Base-by-base conservation (phyloP, 1,284 basidiomycete species). In the Cystobasidium slooffiae region DNA sequence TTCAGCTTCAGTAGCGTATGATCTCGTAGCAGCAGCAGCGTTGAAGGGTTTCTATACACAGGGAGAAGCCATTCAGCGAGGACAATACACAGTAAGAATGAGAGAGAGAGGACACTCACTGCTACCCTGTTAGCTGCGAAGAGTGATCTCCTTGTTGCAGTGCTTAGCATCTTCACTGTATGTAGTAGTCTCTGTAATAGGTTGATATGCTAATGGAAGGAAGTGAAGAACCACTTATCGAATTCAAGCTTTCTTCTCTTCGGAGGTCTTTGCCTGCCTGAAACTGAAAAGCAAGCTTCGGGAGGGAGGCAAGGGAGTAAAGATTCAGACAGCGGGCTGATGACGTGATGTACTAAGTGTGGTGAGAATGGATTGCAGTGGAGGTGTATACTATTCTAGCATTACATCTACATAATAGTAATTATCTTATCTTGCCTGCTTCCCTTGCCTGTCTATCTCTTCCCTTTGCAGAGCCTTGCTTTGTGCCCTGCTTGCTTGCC, bases 1-100 rank as follows among this genome's bases (percentile, higher is more conserved):
- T 49, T 63, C 59, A 52, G 69, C 69, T 53, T 72, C 69, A 14
- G 69, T 72, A 8, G 69, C 69, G 24, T 72, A 72, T n/a, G 58
- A n/a, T 39, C 68, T 70, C 47, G 6, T 55, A 16, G 66, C 37
- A 16, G 31, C 24, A 20, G 49, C 39, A 14, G 37, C 41, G 37
- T 66, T 46, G n/a, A 20, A 31, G 66, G 22, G 66, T 12, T 52
- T 24, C 52, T 66, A 31, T 5, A 53, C n/a, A 18, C 39, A 12
- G 12, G 18, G 20, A 39, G 22, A 52, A 8, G 24, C 47, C 41
- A 37, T 22, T 12, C 18, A 56, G 37, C 10, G 4, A 39, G 31
- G 31, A 31, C n/a, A n/a, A n/a, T 31, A 31, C 31, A 31, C 20
- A 43, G 41, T 9, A 64, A 37, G 3, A 3, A 7, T 56, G 6